Evolutionary conservation across 1,284 basidiomycete species (phyloP).

Genomic region (Heterobasidion parviporum): DNA sequence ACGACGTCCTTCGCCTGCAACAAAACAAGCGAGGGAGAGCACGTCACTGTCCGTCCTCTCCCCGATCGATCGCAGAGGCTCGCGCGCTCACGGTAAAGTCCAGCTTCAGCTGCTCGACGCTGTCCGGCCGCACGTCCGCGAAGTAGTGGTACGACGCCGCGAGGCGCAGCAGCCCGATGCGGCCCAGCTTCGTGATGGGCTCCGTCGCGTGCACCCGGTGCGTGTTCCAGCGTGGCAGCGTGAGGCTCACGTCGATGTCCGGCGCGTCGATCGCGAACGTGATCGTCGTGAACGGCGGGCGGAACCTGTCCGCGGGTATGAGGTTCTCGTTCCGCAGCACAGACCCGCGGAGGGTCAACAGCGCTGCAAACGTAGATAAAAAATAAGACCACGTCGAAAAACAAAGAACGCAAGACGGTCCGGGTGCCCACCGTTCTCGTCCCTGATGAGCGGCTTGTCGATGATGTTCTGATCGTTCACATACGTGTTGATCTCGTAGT

Average conservation of each 20-base stretch:
- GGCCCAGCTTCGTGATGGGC: slow-evolving; percentile 51
- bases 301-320: slow-evolving; percentile 67
- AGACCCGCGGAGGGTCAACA: slow-evolving; percentile 61
- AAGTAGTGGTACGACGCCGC: slow-evolving; percentile 72
- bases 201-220: slow-evolving; percentile 59
- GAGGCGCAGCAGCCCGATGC: slow-evolving; percentile 48
- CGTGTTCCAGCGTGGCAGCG: slow-evolving; percentile 84
- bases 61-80: no score
- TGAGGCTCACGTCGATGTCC: slow-evolving; percentile 50
- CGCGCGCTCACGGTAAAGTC: slow-evolving; percentile 47
- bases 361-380: slow-evolving; percentile 35
- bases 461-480: slow-evolving; percentile 95
- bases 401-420: neutral
- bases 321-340: slow-evolving; percentile 41
- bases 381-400: neutral
- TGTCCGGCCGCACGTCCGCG: slow-evolving; percentile 54
- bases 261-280: slow-evolving; percentile 60
- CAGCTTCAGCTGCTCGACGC: slow-evolving; percentile 73
- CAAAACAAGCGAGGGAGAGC: neutral
- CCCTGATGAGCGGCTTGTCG: slow-evolving; percentile 69
- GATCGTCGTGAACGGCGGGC: slow-evolving; percentile 62
- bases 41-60: neutral
- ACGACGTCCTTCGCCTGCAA: slow-evolving; percentile 42
- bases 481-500: slow-evolving; percentile 76
- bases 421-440: slow-evolving; percentile 66